These are phyloP conservation scores for Leishmania amazonensis DNA, from an alignment of 208 protist genomes.

Conservation along the genomic window DNA sequence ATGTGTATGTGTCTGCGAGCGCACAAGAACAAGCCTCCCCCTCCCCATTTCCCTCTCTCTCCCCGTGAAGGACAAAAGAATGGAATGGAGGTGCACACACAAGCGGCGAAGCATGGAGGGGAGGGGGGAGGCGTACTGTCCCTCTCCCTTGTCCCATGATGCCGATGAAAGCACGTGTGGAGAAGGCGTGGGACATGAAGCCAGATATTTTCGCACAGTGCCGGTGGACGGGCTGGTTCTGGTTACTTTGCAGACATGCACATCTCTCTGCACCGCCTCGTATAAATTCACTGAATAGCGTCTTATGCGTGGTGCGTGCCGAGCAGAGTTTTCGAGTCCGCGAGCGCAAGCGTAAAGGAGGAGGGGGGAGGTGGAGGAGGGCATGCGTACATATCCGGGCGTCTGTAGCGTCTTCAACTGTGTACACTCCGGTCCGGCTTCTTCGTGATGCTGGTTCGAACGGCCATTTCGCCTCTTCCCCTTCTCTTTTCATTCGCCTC, in stretches of 20 bases:
- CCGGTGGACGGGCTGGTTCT: not conserved
- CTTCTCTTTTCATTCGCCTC: too few species aligned
- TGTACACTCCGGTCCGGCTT: not conserved
- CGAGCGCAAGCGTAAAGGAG: not conserved
- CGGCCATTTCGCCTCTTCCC: too few species aligned
- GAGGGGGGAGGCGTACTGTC: not conserved
- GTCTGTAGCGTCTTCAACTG: not conserved
- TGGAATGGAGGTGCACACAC: not conserved
- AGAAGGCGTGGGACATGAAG: not conserved
- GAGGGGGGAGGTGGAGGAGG: not conserved
- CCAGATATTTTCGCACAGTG: not conserved
- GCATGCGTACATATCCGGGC: not conserved
- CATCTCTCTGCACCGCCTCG: not conserved
- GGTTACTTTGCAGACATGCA: not conserved
- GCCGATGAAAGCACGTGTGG: not conserved
- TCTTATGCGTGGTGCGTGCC: not conserved
- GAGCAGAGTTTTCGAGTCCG: not conserved
- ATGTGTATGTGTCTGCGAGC: constrained; percentile 10
- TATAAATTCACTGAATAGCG: not conserved
- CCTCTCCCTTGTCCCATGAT: not conserved
- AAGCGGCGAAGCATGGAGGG: not conserved
- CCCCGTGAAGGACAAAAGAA: not conserved
- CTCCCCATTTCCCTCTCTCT: too few species aligned
- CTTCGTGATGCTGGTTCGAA: not conserved
- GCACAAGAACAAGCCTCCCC: not conserved